Base-by-base conservation (phyloP, 441 rosid species). In the Pelargonium citronellum region DNA sequence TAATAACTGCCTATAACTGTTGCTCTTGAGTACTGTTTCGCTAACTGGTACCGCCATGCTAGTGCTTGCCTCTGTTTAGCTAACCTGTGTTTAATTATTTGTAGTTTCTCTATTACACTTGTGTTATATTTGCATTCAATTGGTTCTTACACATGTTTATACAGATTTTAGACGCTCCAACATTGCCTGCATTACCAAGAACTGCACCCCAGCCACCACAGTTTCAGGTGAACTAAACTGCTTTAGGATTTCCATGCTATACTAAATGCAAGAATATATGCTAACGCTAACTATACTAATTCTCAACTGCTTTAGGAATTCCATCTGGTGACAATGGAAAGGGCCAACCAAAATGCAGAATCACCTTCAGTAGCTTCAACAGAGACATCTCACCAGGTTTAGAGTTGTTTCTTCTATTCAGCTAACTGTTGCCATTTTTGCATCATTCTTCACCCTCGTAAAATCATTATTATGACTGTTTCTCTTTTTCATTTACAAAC, bases 161-260 rank as follows among this genome's bases (percentile, higher is more conserved):
- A 58, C 76, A 91, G 99, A 91, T 94, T 79, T 67, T 94, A 64
- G 91, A 83, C 77, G 93, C 84, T 80, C 86, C 97, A 80, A 69
- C 81, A 6, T 75, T 92, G 58, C 86, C 89, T 73, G 80, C 87
- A 37, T 66, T 81, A 64, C 88, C 83, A 20, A 89, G 95, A 85
- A 90, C 87, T 69, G 73, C 81, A 67, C 98, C 95, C 65, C 89
- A 89, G 73, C 85, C 77, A 61, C 91, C 93, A 69, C 95, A 87
- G 76, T 95, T 92, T 80, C 95, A 86, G 85, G 99, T 90, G 80
- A 75, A 44, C 66, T 74, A 27, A 64, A 9, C 11, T 34, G 39
- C 39, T 34, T 5, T 34, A 34, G 39, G 39, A 34, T 4, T 34
- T 34, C 39, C 7, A 34, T 34, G 39, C 39, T 34, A 34, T 34